Evolutionary conservation across 1,139 yeast genomes (phyloP).

Genomic region (Geotrichum phurueaensis): DNA sequence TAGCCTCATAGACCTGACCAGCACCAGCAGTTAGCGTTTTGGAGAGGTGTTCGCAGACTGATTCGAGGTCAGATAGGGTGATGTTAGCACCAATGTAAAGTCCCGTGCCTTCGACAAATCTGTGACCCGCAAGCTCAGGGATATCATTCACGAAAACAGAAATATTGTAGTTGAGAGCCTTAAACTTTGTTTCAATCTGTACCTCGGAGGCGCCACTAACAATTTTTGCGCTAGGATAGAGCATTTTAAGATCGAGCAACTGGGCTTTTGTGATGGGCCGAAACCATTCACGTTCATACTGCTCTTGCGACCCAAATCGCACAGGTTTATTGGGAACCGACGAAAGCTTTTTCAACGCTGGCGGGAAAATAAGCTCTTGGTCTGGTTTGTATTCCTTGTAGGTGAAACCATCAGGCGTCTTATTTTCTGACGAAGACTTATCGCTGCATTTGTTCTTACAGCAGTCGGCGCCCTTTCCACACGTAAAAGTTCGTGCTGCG

Average conservation of each 20-base stretch:
- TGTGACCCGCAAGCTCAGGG: constrained; percentile 35
- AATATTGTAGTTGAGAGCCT: constrained; percentile 39
- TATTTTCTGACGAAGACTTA: constrained; percentile 21
- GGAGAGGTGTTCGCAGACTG: constrained; percentile 32
- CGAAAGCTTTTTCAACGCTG: constrained; percentile 31
- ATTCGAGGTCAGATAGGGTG: constrained; percentile 38
- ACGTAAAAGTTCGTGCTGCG: constrained; percentile 41
- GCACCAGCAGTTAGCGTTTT: constrained; percentile 20
- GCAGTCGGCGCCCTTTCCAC: constrained; percentile 23
- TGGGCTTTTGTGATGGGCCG: constrained; percentile 40
- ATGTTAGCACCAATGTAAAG: constrained; percentile 40
- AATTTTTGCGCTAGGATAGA: constrained; percentile 38
- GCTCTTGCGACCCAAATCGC: constrained; percentile 32
- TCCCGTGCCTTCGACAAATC: constrained; percentile 37
- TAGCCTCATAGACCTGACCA: constrained; percentile 37
- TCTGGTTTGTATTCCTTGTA: constrained; percentile 37
- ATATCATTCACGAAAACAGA: constrained; percentile 41
- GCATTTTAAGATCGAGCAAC: constrained; percentile 34
- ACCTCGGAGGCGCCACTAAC: constrained; percentile 47
- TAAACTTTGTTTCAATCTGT: constrained; percentile 42
- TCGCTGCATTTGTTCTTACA: constrained; percentile 24
- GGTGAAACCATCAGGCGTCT: constrained; percentile 36
- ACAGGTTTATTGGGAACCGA: constrained; percentile 32
- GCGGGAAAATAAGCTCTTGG: constrained; percentile 40
- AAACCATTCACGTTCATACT: constrained; percentile 33